phyloP scores from a whole-genome alignment of 139 green algal genomes.

The Gonium pectorale region DNA sequence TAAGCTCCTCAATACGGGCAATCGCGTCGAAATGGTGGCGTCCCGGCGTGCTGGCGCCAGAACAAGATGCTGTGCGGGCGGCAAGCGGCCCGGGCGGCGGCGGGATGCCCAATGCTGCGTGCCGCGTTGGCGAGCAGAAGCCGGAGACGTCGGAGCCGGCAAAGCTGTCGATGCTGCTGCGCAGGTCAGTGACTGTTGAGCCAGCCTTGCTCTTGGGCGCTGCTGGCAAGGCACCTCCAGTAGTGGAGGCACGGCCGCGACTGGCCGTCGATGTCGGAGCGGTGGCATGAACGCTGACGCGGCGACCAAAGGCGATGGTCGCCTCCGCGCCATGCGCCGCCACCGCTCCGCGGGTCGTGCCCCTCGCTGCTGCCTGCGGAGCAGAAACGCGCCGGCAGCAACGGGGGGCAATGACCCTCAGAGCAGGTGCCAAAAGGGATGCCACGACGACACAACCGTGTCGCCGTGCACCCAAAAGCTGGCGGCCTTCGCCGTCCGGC shows the following conservation, averaged over 20 bases:
- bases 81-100: not conserved
- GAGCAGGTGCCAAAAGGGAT: conserved; percentile 39
- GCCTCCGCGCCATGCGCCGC: not conserved
- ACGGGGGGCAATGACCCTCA: not conserved
- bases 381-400: conserved; percentile 33
- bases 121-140: too few species aligned
- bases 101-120: not conserved
- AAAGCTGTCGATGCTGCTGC: not conserved
- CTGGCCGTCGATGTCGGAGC: too few species aligned
- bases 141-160: too few species aligned
- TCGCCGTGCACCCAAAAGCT: too few species aligned
- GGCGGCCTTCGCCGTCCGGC: not conserved
- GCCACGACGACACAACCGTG: conserved; percentile 28
- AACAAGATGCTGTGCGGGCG: not conserved
- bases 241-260: not conserved
- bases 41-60: conserved; percentile 13
- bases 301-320: too few species aligned
- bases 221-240: not conserved
- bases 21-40: conserved; percentile 1
- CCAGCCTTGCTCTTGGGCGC: not conserved
- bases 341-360: not conserved
- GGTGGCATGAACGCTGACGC: too few species aligned
- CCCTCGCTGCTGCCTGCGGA: conserved; percentile 39
- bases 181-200: not conserved
- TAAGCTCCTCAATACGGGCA: conserved; percentile 20